Conservation (phyloP, 495 filamentous ascomycete species). For the Oidiodendron maius region DNA sequence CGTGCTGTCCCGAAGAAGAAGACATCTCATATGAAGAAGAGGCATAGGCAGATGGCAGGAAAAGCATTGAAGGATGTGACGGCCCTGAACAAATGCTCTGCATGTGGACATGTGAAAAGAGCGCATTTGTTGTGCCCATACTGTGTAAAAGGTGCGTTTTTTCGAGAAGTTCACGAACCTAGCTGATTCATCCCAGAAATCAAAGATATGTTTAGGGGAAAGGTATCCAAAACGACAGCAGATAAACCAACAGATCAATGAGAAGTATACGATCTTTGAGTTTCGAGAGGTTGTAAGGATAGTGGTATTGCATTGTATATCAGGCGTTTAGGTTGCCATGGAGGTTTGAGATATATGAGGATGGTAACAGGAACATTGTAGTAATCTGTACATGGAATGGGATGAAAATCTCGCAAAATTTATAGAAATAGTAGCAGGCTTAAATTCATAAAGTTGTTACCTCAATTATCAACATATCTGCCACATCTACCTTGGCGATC, state of each 20-base stretch:
- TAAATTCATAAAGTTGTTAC: no score
- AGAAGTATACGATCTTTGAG: background rate
- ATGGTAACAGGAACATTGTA: background rate
- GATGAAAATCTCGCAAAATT: no score
- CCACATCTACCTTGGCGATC: no score
- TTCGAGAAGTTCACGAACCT: background rate
- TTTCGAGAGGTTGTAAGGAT: background rate
- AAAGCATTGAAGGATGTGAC: slow-evolving; percentile 90
- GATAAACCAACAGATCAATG: slow-evolving; percentile 5
- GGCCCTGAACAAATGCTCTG: slow-evolving; percentile 76
- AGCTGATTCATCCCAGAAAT: slow-evolving; percentile 25
- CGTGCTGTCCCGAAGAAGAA: slow-evolving; percentile 98
- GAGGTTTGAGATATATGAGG: background rate
- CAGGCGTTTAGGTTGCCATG: background rate
- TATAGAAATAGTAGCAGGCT: no score
- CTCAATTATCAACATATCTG: no score
- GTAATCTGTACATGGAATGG: background rate
- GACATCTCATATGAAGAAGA: slow-evolving; percentile 94
- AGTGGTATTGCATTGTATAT: background rate
- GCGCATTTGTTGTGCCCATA: slow-evolving; percentile 81
- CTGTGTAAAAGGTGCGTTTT: slow-evolving; percentile 59
- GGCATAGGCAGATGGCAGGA: slow-evolving; percentile 86
- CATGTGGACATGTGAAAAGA: slow-evolving; percentile 81
- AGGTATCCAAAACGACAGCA: background rate
- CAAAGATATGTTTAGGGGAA: slow-evolving; percentile 24